phyloP scores from a whole-genome alignment of 140 eudicot genomes.

The Senecio squalidus region DNA sequence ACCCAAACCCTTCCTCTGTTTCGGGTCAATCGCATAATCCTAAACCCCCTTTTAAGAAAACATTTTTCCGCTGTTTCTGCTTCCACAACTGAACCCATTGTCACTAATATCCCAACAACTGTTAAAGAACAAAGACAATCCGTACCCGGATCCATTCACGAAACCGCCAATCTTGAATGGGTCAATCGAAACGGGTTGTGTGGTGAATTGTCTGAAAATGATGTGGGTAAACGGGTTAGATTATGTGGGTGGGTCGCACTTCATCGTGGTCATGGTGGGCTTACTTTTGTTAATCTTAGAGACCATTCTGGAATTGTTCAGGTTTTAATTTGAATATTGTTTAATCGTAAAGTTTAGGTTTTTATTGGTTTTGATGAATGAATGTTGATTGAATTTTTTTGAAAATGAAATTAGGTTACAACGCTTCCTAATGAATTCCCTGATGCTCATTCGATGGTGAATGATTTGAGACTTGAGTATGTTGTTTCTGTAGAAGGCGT shows the following conservation, averaged over 20 bases:
- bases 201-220: constrained; percentile 66
- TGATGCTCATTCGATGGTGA: constrained; percentile 81
- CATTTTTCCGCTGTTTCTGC: constrained; percentile 32
- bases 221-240: constrained; percentile 77
- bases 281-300: constrained; percentile 70
- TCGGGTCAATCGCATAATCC: constrained; percentile 26
- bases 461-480: constrained; percentile 84
- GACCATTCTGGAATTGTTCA: constrained; percentile 88
- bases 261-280: constrained; percentile 83
- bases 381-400: constrained; percentile 4
- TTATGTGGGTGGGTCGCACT: constrained; percentile 99
- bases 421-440: constrained; percentile 93
- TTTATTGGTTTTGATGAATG: background rate
- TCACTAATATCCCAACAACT: constrained; percentile 7
- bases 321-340: constrained; percentile 32
- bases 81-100: constrained; percentile 32
- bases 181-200: constrained; percentile 57
- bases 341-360: background rate
- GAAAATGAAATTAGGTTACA: constrained; percentile 60
- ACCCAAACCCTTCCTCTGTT: constrained; percentile 25
- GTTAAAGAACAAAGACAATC: constrained; percentile 25
- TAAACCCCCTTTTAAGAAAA: constrained; percentile 19
- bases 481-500: constrained; percentile 79
- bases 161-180: constrained; percentile 50
- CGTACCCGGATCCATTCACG: constrained; percentile 24